phyloP scores from a whole-genome alignment of 148 eudicot species.

The Chenopodium berlandieri region DNA sequence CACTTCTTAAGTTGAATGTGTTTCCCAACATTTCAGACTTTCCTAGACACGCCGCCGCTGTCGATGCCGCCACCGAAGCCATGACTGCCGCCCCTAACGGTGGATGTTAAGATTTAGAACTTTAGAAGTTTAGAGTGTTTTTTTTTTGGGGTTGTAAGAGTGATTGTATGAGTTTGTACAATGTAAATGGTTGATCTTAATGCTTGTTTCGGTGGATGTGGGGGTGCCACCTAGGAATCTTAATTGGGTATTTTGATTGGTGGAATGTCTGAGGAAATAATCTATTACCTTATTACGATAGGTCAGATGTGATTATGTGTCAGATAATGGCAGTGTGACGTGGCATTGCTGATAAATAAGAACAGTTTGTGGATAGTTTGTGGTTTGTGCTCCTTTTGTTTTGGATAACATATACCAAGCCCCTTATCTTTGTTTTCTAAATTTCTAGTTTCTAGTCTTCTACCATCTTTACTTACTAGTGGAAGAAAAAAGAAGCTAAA shows the following conservation, averaged over 20 bases:
- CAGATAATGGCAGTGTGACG: slow-evolving; percentile 29
- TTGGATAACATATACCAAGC: slow-evolving; percentile 14
- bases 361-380: slow-evolving; percentile 16
- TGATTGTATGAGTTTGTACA: slow-evolving; percentile 13
- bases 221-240: slow-evolving; percentile 29
- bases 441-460: too few species aligned
- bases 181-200: slow-evolving; percentile 35
- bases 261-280: not conserved
- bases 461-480: too few species aligned
- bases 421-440: too few species aligned
- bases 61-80: slow-evolving; percentile 73
- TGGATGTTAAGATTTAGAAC: not conserved
- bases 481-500: not conserved
- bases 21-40: slow-evolving; percentile 71
- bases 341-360: slow-evolving; percentile 26
- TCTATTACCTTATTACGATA: slow-evolving; percentile 21
- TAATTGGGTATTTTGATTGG: slow-evolving; percentile 26
- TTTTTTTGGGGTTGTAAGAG: not conserved
- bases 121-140: not conserved
- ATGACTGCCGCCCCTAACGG: slow-evolving; percentile 27
- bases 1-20: slow-evolving; percentile 44
- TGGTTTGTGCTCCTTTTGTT: slow-evolving; percentile 31
- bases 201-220: slow-evolving; percentile 56
- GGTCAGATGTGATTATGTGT: slow-evolving; percentile 31
- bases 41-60: slow-evolving; percentile 56